A percentile compares a stretch with the other conserved stretches of the same genome.
phyloP scores from a whole-genome alignment of 352 stramenopile genomes.

The Pythium aphanidermatum region DNA sequence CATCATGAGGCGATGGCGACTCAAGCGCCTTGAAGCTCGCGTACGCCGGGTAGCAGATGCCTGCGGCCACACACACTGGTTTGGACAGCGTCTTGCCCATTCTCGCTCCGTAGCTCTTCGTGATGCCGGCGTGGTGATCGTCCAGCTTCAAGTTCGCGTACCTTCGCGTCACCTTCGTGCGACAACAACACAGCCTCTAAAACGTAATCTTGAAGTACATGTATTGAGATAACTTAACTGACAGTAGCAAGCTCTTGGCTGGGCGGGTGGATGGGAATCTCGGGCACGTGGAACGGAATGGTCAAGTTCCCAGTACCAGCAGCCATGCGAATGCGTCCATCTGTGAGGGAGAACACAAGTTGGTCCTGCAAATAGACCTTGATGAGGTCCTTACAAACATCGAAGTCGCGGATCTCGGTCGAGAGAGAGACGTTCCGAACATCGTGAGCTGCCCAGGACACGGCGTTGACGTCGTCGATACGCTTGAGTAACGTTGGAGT shows the following conservation, averaged over 20 bases:
- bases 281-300: conserved; percentile 60
- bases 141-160: conserved; percentile 18
- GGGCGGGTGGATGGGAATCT: conserved; percentile 53
- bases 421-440: conserved; percentile 59
- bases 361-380: conserved; percentile 56
- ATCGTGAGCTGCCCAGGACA: conserved; percentile 54
- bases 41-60: conserved; percentile 61
- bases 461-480: conserved; percentile 40
- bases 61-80: conserved; percentile 40
- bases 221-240: neutral
- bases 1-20: conserved; percentile 33
- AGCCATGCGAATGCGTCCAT: conserved; percentile 48
- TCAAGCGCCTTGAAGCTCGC: conserved; percentile 77
- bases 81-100: conserved; percentile 57
- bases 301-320: conserved; percentile 58
- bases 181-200: conserved; percentile 1
- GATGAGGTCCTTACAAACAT: conserved; percentile 57
- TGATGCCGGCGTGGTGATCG: neutral
- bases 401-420: conserved; percentile 49
- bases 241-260: neutral
- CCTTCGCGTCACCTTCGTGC: conserved; percentile 5
- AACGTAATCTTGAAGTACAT: neutral
- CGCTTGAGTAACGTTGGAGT: conserved; percentile 35
- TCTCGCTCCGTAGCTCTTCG: conserved; percentile 2
- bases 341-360: conserved; percentile 61